phyloP scores from a whole-genome alignment of 805 yeast genomes.

The Alloascoidea hylecoeti region DNA sequence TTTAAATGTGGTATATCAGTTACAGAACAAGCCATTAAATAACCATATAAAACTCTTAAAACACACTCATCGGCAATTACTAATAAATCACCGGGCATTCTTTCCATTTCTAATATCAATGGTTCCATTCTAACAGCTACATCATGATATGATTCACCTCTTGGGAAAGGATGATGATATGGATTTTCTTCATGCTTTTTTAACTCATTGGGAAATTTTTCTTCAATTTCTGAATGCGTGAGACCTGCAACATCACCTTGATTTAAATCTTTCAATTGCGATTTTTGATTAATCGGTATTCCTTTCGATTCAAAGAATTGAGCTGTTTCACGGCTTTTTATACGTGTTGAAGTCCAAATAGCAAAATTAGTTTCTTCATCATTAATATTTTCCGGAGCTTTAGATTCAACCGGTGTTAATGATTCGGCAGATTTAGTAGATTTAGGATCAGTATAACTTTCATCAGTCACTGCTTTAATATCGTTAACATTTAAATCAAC shows the following conservation, averaged over 20 bases:
- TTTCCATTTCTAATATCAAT: slow-evolving; percentile 81
- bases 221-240: slow-evolving; percentile 41
- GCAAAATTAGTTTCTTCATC: slow-evolving; percentile 52
- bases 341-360: slow-evolving; percentile 93
- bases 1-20: slow-evolving; percentile 69
- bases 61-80: slow-evolving; percentile 91
- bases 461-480: not conserved
- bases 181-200: slow-evolving; percentile 60
- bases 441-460: not conserved
- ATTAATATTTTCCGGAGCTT: slow-evolving; percentile 13
- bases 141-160: slow-evolving; percentile 94
- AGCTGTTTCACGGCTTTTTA: slow-evolving; percentile 73
- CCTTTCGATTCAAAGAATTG: slow-evolving; percentile 48
- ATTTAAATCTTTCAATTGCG: slow-evolving; percentile 75
- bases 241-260: slow-evolving; percentile 80
- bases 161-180: slow-evolving; percentile 81
- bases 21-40: slow-evolving; percentile 84
- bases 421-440: slow-evolving; percentile 15
- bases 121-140: slow-evolving; percentile 92
- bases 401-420: slow-evolving; percentile 12
- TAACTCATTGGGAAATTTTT: slow-evolving; percentile 55
- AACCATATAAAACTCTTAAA: slow-evolving; percentile 81
- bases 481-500: not conserved
- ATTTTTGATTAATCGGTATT: slow-evolving; percentile 55
- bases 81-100: slow-evolving; percentile 75